Conservation (phyloP, 345 rosid genomes). For the Arabis alpina region DNA sequence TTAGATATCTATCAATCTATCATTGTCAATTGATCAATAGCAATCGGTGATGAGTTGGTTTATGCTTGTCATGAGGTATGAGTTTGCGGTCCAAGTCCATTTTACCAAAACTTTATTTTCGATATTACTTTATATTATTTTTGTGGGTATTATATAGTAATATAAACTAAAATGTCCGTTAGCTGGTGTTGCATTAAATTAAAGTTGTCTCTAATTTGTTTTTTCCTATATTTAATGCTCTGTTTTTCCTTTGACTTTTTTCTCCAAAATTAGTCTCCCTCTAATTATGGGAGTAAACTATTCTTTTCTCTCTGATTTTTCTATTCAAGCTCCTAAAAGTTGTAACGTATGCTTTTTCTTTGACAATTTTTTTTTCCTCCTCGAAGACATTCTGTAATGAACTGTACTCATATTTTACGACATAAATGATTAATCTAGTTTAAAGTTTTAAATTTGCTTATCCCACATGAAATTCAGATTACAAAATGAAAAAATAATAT, state of each 20-base stretch:
- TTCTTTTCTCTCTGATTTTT: not conserved
- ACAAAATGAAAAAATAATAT: not conserved
- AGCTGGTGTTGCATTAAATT: slow-evolving; percentile 20
- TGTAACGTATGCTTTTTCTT: slow-evolving; percentile 1
- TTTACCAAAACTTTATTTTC: not conserved
- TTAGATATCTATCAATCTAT: not conserved
- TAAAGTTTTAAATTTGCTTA: not conserved
- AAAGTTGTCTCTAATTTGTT: slow-evolving; percentile 15
- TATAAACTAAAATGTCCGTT: not conserved
- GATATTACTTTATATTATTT: not conserved
- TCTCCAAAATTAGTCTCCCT: not conserved
- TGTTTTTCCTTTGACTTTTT: not conserved
- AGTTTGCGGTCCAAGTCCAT: slow-evolving; percentile 14
- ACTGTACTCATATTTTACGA: not conserved
- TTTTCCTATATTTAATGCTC: slow-evolving; percentile 8
- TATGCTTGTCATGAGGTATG: slow-evolving; percentile 23
- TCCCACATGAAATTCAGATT: not conserved
- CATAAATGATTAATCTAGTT: not conserved
- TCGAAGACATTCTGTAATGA: not conserved
- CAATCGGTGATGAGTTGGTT: slow-evolving; percentile 25
- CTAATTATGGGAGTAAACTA: not conserved
- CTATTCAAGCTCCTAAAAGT: not conserved
- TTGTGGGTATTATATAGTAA: not conserved
- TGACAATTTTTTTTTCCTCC: not conserved
- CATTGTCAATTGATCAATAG: slow-evolving; percentile 6